Conservation (phyloP, 495 filamentous ascomycete species). For the Tetracladium setigerum region DNA sequence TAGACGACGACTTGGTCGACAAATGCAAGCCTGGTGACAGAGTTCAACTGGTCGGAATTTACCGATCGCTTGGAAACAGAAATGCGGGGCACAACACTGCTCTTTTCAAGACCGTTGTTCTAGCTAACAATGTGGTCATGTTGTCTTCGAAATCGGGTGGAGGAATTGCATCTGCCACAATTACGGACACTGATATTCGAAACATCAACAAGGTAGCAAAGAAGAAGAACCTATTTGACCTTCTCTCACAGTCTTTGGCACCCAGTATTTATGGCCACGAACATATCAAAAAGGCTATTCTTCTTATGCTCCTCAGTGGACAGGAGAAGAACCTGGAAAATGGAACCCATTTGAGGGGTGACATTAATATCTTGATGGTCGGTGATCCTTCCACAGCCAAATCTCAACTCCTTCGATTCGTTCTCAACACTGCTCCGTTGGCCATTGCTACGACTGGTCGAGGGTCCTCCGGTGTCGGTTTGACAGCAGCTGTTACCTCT, state of each 20-base stretch:
- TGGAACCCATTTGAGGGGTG: constrained; percentile 92
- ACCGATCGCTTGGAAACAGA: constrained; percentile 85
- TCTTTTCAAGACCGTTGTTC: constrained; percentile 84
- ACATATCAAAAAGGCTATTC: constrained; percentile 96
- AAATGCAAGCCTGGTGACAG: constrained; percentile 91
- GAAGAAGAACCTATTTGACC: constrained; percentile 87
- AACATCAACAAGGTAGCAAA: constrained; percentile 98
- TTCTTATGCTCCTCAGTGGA: constrained; percentile 94
- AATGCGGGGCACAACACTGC: constrained; percentile 81
- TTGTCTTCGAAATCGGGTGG: constrained; percentile 94
- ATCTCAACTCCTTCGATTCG: constrained; percentile 94
- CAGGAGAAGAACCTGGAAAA: constrained; percentile 99
- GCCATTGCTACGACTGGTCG: constrained; percentile 97
- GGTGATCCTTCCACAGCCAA: constrained; percentile 98
- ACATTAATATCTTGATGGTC: constrained; percentile 99
- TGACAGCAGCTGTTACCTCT: constrained; percentile 91
- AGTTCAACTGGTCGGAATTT: constrained; percentile 92
- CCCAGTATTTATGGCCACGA: constrained; percentile 97
- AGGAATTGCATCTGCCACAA: constrained; percentile 82
- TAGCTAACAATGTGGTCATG: constrained; percentile 93
- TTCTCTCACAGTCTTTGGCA: constrained; percentile 93
- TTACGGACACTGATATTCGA: constrained; percentile 96
- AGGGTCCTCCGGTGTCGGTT: constrained; percentile 95
- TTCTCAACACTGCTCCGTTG: constrained; percentile 92
- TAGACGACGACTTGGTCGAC: constrained; percentile 96